Base-by-base conservation (phyloP, 176 grass and related monocot species). In the Aechmea fasciata region DNA sequence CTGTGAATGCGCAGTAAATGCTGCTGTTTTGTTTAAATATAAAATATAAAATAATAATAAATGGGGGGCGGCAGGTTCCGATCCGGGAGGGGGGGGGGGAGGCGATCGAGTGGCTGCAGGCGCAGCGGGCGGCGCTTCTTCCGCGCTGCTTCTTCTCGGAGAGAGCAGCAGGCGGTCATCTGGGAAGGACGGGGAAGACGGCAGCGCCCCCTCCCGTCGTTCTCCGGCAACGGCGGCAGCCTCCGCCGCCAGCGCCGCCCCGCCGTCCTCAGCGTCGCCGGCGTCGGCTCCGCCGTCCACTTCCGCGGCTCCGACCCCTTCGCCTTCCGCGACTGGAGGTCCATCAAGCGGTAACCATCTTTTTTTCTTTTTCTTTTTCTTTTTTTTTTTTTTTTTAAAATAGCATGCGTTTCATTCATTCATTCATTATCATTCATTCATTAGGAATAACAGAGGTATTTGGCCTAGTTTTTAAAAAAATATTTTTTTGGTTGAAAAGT, bases 21-120 rank as follows among this genome's bases (percentile, higher is more conserved):
- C n/a, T n/a, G n/a, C n/a, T n/a, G n/a, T n/a, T n/a, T n/a, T n/a
- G n/a, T n/a, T n/a, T n/a, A n/a, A n/a, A n/a, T n/a, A n/a, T n/a
- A n/a, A n/a, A n/a, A n/a, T n/a, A n/a, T n/a, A n/a, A 2, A 26
- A 26, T 26, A 26, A 26, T 23, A 23, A 26, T 26, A 41, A 41
- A 41, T 41, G 33, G 4, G 0, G 33, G 33, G 33, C 33, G 33
- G 33, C 80, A 91, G 87, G 85, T 97, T 48, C 89, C 89, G 3
- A 83, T 97, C 33, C 80, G 74, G 83, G 25, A 26, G 25, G 81
- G 90, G 80, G 74, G 89, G 15, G 84, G 71, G 54, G 84, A 97
- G 47, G 86, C 89, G 68, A 70, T 92, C 23, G 84, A 90, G 68
- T 97, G 86, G 93, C 84, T 97, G n/a, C 86, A 90, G 52, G 86